Base-by-base conservation (phyloP, 139 green algal species). In the Nannochloris sp. region DNA sequence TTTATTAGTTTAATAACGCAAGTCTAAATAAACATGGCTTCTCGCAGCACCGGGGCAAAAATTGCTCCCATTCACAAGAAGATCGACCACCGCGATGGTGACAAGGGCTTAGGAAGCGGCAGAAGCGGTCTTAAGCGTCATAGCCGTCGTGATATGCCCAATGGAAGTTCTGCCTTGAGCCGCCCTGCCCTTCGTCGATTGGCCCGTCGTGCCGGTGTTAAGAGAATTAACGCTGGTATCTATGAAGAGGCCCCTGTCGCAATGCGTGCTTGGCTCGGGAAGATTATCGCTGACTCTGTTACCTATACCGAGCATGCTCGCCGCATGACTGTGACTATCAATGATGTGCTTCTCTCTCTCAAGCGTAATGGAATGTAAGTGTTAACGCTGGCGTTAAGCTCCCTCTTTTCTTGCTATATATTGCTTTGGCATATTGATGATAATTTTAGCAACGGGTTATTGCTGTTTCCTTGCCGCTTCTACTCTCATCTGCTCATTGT, bases 301-400 rank as follows among this genome's bases (percentile, higher is more conserved):
- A 32, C 51, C 6, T 44, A 57, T 14, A 46, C 63, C 24, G 63
- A 70, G 29, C 63, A 70, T 51, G 51, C 30, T 24, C 33, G 51
- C 4, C 48, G 63, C 19, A 33, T 48, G n/a, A 70, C 63, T 31
- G 32, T 70, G 27, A 70, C 63, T 15, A 44, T 46, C 36, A 70
- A 70, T 65, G 63, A 70, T 47, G 46, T 70, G n/a, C 29, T 70
- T 2, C 19, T 70, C 27, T 45, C 63, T 14, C 51, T 70, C 15
- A 70, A 70, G 63, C 48, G 58, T 14, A 60, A 60, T 51, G 63
- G 63, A 25, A 54, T 12, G 37, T 45, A 45, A 45, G 37, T 12
- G 37, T 19, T 45, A 45, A 19, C 37, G 37, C 9, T 45, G 12
- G 37, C 12, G 9, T 45, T 19, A 45, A 45, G 37, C 9, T 19